Base-by-base conservation (phyloP, 2,329 filamentous ascomycete genomes). In the Penicillium oxalicum region DNA sequence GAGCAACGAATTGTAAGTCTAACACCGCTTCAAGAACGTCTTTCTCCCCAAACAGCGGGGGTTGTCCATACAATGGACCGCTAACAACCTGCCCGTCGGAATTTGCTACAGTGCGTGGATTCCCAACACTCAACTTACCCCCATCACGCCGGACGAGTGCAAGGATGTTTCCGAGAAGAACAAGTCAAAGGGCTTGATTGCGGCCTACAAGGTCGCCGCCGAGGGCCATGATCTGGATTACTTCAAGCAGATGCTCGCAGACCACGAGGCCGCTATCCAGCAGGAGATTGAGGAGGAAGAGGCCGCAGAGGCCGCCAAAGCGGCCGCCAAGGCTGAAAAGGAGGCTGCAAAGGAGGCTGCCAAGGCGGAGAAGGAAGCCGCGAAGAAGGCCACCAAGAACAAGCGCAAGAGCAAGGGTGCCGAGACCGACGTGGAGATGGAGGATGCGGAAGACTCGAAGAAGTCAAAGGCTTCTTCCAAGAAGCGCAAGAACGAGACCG, bases 1-100 rank as follows among this genome's bases (percentile, higher is more conserved):
- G 55, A 95, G 91, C 34, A 96, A 97, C 63, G 91, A 97, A 77
- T 97, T 98, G 93, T 98, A 74, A 82, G 91, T 82, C 9, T 34
- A 18, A 18, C 3, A 12, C 8, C 32, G 18, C 18, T 39, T 40
- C 18, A 18, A 18, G 2, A 18, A 18, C 18, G 18, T 18, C 18
- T 18, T 18, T 18, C 18, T 18, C 18, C 18, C 18, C 18, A 18
- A 18, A 18, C 18, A 18, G 18, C 18, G 2, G 18, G 18, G 18
- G 18, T 18, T 18, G 18, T 18, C 5, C 8, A 29, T 3, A 27
- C 27, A 11, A 26, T 46, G 12, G 38, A 56, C 61, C 53, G 33
- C 61, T 54, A 9, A 46, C 40, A 32, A 7, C 13, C 35, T 26
- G 32, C 29, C 7, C 11, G 29, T 32, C 11, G 7, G 29, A 11